These are phyloP conservation scores for Keqinozyma sinolaborantium DNA, from an alignment of 1,139 yeast genomes.

Conservation along the genomic window DNA sequence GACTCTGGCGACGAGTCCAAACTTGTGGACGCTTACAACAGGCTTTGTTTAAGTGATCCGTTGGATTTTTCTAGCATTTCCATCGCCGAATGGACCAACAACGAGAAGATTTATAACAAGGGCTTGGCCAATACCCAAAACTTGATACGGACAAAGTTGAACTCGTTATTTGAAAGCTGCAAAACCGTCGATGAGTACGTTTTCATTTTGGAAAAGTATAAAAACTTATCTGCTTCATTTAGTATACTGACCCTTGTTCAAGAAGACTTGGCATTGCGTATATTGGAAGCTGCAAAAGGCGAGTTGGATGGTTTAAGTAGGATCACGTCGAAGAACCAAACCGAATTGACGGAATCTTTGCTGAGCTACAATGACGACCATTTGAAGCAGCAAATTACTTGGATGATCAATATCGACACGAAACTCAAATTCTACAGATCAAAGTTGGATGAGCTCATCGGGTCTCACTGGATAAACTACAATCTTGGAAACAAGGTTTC, in stretches of 20 bases:
- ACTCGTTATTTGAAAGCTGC: conserved; percentile 24
- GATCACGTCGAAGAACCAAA: conserved; percentile 3
- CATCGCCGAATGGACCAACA: conserved; percentile 27
- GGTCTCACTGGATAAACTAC: conserved; percentile 71
- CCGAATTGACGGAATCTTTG: not conserved
- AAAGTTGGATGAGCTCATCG: conserved; percentile 34
- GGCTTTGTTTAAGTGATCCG: conserved; percentile 14
- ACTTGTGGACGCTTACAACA: conserved; percentile 28
- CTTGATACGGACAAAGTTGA: conserved; percentile 20
- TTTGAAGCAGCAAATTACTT: not conserved
- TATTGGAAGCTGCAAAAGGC: conserved; percentile 25
- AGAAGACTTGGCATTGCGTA: conserved; percentile 33
- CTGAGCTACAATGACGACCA: not conserved
- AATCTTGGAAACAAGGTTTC: conserved; percentile 68
- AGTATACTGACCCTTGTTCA: conserved; percentile 24
- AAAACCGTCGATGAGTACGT: conserved; percentile 26
- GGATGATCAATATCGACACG: not conserved
- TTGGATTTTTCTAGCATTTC: conserved; percentile 35
- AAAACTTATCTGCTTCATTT: conserved; percentile 12
- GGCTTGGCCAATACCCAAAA: conserved; percentile 19
- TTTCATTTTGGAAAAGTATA: conserved; percentile 22
- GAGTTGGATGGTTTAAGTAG: conserved; percentile 22
- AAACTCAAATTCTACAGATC: conserved; percentile 6
- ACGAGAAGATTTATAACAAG: conserved; percentile 24
- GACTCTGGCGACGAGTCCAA: conserved; percentile 14